A percentile compares a stretch with the other conserved stretches of the same genome.
These are phyloP conservation scores for Colletotrichum sp. DNA, from an alignment of 2,329 filamentous ascomycete genomes.

Conservation along the genomic window DNA sequence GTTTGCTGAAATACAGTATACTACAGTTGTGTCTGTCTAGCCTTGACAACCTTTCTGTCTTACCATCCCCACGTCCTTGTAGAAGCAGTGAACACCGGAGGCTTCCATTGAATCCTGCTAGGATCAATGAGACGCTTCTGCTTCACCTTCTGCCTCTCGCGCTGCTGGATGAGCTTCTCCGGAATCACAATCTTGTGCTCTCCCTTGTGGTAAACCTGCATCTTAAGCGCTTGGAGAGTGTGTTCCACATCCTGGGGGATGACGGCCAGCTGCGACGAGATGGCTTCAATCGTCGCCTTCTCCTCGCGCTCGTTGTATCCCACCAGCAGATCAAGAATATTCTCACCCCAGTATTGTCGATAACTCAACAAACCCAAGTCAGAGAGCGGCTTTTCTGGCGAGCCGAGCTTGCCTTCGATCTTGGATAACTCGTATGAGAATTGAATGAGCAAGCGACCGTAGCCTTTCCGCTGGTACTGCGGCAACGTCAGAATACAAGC, in stretches of 20 bases:
- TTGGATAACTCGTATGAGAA: constrained; percentile 98
- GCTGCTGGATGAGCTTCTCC: constrained; percentile 78
- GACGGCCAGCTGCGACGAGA: constrained; percentile 84
- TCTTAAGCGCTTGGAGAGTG: constrained; percentile 90
- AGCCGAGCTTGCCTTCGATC: constrained; percentile 92
- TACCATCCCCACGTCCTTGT: constrained; percentile 96
- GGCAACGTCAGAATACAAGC: constrained; percentile 97
- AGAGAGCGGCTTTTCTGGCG: constrained; percentile 93
- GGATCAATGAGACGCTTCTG: constrained; percentile 79
- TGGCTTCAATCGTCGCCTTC: constrained; percentile 82
- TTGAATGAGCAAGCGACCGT: constrained; percentile 90
- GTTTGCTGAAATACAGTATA: constrained; percentile 2
- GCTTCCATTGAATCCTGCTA: constrained; percentile 87
- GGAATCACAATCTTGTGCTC: constrained; percentile 96
- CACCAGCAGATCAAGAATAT: constrained; percentile 85
- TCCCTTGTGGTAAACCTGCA: constrained; percentile 95
- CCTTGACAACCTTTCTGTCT: not conserved
- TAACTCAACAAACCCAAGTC: constrained; percentile 94
- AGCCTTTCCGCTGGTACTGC: constrained; percentile 95
- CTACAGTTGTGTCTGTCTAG: not conserved
- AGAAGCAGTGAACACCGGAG: constrained; percentile 89
- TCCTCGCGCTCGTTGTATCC: constrained; percentile 71
- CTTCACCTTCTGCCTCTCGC: constrained; percentile 82
- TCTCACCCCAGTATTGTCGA: constrained; percentile 97
- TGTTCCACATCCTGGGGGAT: constrained; percentile 97